Percentiles rank a stretch among this genome's conserved stretches.
Conservation (phyloP, 2,329 filamentous ascomycete genomes). For the Basipetospora chlamydospora region DNA sequence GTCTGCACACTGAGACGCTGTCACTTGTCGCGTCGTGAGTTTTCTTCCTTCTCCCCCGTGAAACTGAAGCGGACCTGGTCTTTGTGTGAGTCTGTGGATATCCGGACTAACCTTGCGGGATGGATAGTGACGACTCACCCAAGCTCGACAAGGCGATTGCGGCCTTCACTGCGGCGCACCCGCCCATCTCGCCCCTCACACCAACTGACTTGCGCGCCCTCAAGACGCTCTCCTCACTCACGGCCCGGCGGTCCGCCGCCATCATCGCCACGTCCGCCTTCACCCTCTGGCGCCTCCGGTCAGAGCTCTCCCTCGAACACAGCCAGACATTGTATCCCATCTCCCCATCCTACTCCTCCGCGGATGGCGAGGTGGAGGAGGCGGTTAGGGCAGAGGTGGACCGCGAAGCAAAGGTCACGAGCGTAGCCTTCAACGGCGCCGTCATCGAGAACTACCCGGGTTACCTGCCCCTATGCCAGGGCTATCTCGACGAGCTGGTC, state of each 20-base stretch:
- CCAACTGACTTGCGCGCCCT: conserved; percentile 35
- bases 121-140: conserved; percentile 26
- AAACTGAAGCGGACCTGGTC: no score
- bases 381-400: conserved; percentile 30
- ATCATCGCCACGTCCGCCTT: conserved; percentile 44
- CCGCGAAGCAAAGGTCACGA: conserved; percentile 34
- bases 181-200: conserved; percentile 25
- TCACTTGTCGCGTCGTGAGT: conserved; percentile 43
- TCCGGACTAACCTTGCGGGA: not conserved
- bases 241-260: conserved; percentile 43
- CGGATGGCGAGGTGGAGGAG: conserved; percentile 7
- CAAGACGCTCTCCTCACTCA: conserved; percentile 34
- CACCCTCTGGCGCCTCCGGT: conserved; percentile 42
- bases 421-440: conserved; percentile 66
- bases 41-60: not conserved
- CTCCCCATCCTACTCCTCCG: conserved; percentile 16
- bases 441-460: conserved; percentile 66
- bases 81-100: not conserved
- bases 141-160: conserved; percentile 28
- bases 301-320: conserved; percentile 28
- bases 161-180: conserved; percentile 35
- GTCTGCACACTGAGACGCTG: conserved; percentile 45
- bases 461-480: conserved; percentile 49
- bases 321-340: conserved; percentile 15
- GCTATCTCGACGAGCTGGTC: conserved; percentile 46